Base-by-base conservation (phyloP, 345 rosid genomes). In the Camelina hispida region DNA sequence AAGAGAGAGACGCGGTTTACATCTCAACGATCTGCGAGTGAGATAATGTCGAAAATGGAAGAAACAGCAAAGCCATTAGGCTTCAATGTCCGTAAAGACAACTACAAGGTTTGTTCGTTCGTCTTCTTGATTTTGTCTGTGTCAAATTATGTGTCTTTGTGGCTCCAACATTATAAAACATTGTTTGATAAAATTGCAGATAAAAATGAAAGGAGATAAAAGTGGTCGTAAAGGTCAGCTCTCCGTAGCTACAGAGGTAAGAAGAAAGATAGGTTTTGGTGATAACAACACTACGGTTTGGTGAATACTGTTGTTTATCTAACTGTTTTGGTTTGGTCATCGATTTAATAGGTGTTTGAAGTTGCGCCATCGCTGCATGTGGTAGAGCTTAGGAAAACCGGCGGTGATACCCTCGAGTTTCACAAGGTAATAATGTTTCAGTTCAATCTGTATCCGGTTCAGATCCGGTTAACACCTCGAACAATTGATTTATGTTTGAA, bases 31-130 rank as follows among this genome's bases (percentile, higher is more conserved):
- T 84, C 97, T 57, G 87, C 97, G 37, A 87, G 86, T 28, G 97
- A 89, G 70, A 88, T 94, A 42, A 80, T 94, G 88, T 91, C 91
- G 1, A 91, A 87, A 77, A 88, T 91, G 75, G 98, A 91, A 85
- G 98, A 94, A 89, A 87, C 95, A 43, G 97, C 98, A 40, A 94
- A 86, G 82, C 98, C 98, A 69, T 72, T 94, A 56, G 98, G 98
- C 16, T 91, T 94, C 78, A 90, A 91, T 74, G 91, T 91, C 62
- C 87, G 84, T 81, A 94, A 88, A 85, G 72, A 76, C 66, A 86
- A 94, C 82, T 94, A 94, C 84, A 94, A 89, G 95, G 97, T 91
- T 54, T 35, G 66, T 60, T 59, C 32, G 0, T 60, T 59, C 42
- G 0, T 38, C 9, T 66, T 71, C 68, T 72, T 57, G 48, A 40